A percentile compares a stretch with the other conserved stretches of the same genome.
Evolutionary conservation across 371 early-diverging fungal species (phyloP).

Genomic region (Rhizoclosmatium hyalinum): DNA sequence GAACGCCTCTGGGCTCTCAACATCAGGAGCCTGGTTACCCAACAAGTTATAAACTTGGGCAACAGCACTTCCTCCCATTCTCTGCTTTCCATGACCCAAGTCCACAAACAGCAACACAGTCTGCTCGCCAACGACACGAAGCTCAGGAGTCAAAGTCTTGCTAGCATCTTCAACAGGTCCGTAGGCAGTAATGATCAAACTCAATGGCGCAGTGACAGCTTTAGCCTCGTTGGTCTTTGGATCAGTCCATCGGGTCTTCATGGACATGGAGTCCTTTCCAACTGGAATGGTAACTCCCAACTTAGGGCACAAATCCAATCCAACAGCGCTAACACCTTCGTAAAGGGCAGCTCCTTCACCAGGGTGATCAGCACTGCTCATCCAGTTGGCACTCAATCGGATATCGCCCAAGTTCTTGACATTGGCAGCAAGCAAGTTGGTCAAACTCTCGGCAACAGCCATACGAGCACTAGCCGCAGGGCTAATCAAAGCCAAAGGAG

Average conservation of each 20-base stretch:
- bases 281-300: conserved; percentile 95
- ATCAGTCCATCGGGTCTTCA: conserved; percentile 90
- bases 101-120: conserved; percentile 83
- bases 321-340: conserved; percentile 91
- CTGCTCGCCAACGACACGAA: conserved; percentile 53
- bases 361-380: conserved; percentile 88
- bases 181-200: conserved; percentile 91
- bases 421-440: conserved; percentile 90
- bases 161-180: conserved; percentile 83
- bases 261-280: conserved; percentile 98
- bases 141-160: conserved; percentile 87
- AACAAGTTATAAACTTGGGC: conserved; percentile 92
- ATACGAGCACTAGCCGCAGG: conserved; percentile 92
- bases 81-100: conserved; percentile 80
- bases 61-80: conserved; percentile 91
- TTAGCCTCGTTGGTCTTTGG: conserved; percentile 44
- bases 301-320: conserved; percentile 89
- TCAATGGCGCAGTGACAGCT: conserved; percentile 85
- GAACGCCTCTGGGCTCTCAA: conserved; percentile 74
- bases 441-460: conserved; percentile 92
- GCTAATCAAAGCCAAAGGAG: conserved; percentile 82
- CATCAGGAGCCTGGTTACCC: conserved; percentile 85
- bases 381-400: conserved; percentile 96
- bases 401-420: conserved; percentile 73
- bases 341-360: conserved; percentile 95